phyloP scores from a whole-genome alignment of 2,329 filamentous ascomycete species.

The Sporothrix luriei region DNA sequence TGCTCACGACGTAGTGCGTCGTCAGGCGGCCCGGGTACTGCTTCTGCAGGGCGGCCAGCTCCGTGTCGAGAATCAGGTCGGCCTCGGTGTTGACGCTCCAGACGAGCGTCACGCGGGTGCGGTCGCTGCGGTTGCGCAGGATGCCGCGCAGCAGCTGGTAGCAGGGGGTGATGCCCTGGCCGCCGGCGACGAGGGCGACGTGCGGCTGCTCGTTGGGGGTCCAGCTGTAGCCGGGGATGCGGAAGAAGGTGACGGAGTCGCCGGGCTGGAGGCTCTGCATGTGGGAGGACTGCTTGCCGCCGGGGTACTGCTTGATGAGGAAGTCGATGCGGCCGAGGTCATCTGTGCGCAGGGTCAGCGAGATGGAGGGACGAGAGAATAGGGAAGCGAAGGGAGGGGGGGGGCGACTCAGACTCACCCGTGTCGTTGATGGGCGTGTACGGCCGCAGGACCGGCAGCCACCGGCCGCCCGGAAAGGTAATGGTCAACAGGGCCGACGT shows the following conservation, averaged over 20 bases:
- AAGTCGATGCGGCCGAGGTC: slow-evolving; percentile 63
- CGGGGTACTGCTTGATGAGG: slow-evolving; percentile 68
- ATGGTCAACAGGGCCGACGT: slow-evolving; percentile 63
- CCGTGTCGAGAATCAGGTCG: slow-evolving; percentile 61
- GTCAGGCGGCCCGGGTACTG: slow-evolving; percentile 58
- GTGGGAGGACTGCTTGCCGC: slow-evolving; percentile 65
- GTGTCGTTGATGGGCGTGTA: slow-evolving; percentile 65
- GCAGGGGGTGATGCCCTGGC: slow-evolving; percentile 71
- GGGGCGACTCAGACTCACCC: slow-evolving; percentile 42
- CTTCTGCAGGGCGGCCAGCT: slow-evolving; percentile 56
- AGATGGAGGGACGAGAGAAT: neutral
- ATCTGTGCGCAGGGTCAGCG: slow-evolving; percentile 43
- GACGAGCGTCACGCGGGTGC: slow-evolving; percentile 64
- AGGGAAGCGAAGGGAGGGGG: neutral
- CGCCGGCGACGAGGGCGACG: slow-evolving; percentile 69
- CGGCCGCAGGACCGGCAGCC: slow-evolving; percentile 63
- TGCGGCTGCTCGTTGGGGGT: slow-evolving; percentile 53
- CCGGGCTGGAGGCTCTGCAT: slow-evolving; percentile 68
- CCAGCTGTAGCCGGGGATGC: slow-evolving; percentile 59
- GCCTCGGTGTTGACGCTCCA: slow-evolving; percentile 67
- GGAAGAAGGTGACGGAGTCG: slow-evolving; percentile 60
- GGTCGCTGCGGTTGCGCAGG: slow-evolving; percentile 62
- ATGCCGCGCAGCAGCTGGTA: slow-evolving; percentile 67
- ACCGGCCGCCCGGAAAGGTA: slow-evolving; percentile 59
- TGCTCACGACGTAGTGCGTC: slow-evolving; percentile 60